Evolutionary conservation across 208 protist genomes (phyloP).

Genomic region (Trypanosoma lewisi): DNA sequence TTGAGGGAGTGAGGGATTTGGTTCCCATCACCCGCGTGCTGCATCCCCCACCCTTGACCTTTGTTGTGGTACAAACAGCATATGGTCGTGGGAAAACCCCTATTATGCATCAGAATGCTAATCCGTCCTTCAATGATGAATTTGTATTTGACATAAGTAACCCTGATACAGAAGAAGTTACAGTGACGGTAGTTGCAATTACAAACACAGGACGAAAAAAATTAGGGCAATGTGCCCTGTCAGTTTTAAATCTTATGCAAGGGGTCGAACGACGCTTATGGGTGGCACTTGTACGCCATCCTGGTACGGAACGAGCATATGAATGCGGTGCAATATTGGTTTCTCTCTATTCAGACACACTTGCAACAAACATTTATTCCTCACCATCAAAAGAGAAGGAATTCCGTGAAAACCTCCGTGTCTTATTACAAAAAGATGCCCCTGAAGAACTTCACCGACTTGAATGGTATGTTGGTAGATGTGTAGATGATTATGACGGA

Average conservation of each 20-base stretch:
- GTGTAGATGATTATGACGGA: conserved; percentile 30
- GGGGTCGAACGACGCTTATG: conserved; percentile 55
- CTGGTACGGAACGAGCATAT: conserved; percentile 63
- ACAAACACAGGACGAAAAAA: conserved; percentile 29
- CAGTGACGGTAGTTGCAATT: conserved; percentile 55
- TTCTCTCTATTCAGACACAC: conserved; percentile 70
- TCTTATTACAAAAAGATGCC: conserved; percentile 50
- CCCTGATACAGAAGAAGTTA: conserved; percentile 62
- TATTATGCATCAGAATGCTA: conserved; percentile 34
- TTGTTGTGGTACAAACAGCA: conserved; percentile 58
- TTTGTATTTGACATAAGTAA: conserved; percentile 64
- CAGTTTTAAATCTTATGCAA: conserved; percentile 53
- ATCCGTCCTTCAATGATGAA: conserved; percentile 76
- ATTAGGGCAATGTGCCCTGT: conserved; percentile 70
- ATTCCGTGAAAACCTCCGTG: conserved; percentile 54
- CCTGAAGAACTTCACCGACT: conserved; percentile 75
- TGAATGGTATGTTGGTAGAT: conserved; percentile 72
- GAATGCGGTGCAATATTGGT: conserved; percentile 67
- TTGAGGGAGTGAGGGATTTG: conserved; percentile 56
- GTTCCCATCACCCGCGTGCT: conserved; percentile 20
- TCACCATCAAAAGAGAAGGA: conserved; percentile 48
- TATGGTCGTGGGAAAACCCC: conserved; percentile 60
- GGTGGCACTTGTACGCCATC: conserved; percentile 69
- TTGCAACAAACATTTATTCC: conserved; percentile 39
- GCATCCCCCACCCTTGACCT: conserved; percentile 34